Base-by-base conservation (phyloP, 306 rosid genomes). In the Mimosa bimucronata region DNA sequence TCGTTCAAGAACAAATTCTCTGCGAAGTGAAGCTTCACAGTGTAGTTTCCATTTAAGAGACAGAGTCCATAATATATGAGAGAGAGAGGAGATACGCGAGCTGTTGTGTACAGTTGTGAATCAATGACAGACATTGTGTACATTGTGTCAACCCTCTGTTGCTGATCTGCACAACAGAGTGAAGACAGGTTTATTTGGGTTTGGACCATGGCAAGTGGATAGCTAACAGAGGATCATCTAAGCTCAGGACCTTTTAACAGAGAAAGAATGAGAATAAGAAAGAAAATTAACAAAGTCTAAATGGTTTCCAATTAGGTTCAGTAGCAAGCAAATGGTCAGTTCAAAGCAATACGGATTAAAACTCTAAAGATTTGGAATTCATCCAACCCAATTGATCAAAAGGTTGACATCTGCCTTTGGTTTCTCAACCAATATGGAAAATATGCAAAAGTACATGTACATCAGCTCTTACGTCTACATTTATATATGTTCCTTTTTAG, bases 321-420 rank as follows among this genome's bases (percentile, higher is more conserved):
- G 52, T 50, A 19, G 9, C 52, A 14, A 74, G 14, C 62, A 6
- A 74, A 46, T 29, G 44, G 75, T 23, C 75, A 40, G 48, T 18
- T 14, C 18, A 48, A 64, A 37, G 75, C 31, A 6, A 50, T 18
- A 28, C 7, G 15, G 38, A 66, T 37, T 38, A 13, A 30, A 41
- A 48, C 31, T 31, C 18, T 44, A 70, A 40, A 78, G 80, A 28
- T 48, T 62, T 29, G 71, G 66, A 45, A 67, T 55, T 45, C 73
- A 67, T 10, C 42, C 76, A 76, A 19, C 52, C 38, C 58, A n/a
- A 53, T 37, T 73, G 25, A 29, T 30, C 34, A 55, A 19, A 3
- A 74, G 19, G 30, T 16, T 62, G 62, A 55, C 13, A 21, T 7
- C 62, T 21, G 62, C 62, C 62, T 21, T 23, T 55, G 5, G 13